Percentiles rank a stretch among this genome's conserved stretches.
These are phyloP conservation scores for Quaeritorhiza haematococci DNA, from an alignment of 371 early-diverging fungal genomes.

Conservation along the genomic window DNA sequence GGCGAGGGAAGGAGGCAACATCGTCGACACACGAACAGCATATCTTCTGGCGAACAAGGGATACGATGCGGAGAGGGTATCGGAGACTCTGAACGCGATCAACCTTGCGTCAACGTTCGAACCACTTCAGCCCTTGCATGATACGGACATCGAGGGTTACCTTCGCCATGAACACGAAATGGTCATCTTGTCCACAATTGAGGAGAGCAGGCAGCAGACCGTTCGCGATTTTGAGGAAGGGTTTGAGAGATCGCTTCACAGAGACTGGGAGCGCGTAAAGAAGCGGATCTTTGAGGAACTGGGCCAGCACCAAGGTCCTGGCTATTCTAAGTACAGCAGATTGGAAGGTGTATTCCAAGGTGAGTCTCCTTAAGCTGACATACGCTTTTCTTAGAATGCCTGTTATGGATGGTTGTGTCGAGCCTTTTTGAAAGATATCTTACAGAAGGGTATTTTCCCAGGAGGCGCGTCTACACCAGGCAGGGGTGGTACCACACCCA, in stretches of 20 bases:
- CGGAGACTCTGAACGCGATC: slow-evolving; percentile 49
- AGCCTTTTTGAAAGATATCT: too few species aligned
- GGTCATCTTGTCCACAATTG: slow-evolving; percentile 63
- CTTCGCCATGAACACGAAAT: slow-evolving; percentile 67
- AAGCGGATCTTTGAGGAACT: slow-evolving; percentile 67
- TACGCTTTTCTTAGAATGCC: neutral
- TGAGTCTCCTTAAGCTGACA: neutral
- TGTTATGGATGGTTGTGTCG: neutral
- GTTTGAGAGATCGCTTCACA: slow-evolving; percentile 43
- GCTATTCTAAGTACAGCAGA: too few species aligned
- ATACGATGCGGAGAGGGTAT: slow-evolving; percentile 62
- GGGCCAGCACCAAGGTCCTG: slow-evolving; percentile 48
- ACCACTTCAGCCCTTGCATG: slow-evolving; percentile 52
- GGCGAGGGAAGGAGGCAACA: slow-evolving; percentile 1
- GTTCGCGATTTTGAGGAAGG: slow-evolving; percentile 24
- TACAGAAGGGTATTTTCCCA: too few species aligned
- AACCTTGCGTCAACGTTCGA: slow-evolving; percentile 66
- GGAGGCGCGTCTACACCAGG: too few species aligned
- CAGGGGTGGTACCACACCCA: too few species aligned
- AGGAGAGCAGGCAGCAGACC: slow-evolving; percentile 42
- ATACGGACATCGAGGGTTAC: slow-evolving; percentile 79
- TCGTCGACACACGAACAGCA: slow-evolving; percentile 34
- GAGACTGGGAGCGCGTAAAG: slow-evolving; percentile 68
- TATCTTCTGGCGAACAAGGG: slow-evolving; percentile 68
- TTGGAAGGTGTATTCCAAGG: neutral